Evolutionary conservation across 2,329 filamentous ascomycete genomes (phyloP), one percentile per base, ranked within the genome.

Genomic region (Exophiala sp.): DNA sequence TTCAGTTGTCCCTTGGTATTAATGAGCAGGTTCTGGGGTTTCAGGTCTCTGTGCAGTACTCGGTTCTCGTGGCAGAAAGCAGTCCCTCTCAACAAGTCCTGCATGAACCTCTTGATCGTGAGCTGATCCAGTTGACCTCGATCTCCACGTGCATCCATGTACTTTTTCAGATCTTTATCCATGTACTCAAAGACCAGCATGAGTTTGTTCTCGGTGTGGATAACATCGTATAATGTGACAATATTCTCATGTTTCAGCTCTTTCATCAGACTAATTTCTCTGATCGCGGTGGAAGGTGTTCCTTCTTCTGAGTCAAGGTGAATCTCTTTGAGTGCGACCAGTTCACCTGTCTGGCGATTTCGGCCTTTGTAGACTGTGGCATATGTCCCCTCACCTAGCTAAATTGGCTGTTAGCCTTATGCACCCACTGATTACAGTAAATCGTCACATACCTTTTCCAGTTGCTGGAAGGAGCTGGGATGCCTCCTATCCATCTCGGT

Each of bases 101-200:
- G 94, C 92, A 97, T 97, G 81, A 97, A 99, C 20, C 90, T 95
- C 76, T 97, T 97, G 81, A 99, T 96, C 51, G 90, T 94, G 52
- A 82, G 76, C 36, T 90, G 88, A 69, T 96, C 91, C 51, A 99
- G 80, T 45, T 91, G 89, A 58, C 94, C 92, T 48, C 91, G 83
- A 65, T 96, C 90, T 66, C 91, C 91, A 54, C 91, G 82, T 5
- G 86, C 89, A 71, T 99, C 94, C 94, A 99, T 99, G 74, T 96
- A 97, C 69, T 95, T 90, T 78, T 99, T 99, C 9, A 99, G 77
- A 68, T 99, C 94, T 69, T 91, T 91, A 73, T 99, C 94, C 92
- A 99, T 96, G 73, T 86, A 96, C 72, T 99, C 94, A 65, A 99
- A 99, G 8, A 99, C 94, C 38, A 99, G 85, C 94, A 99, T 99